phyloP scores from a whole-genome alignment of 1,284 basidiomycete genomes.

The Stygiomarasmius scandens region DNA sequence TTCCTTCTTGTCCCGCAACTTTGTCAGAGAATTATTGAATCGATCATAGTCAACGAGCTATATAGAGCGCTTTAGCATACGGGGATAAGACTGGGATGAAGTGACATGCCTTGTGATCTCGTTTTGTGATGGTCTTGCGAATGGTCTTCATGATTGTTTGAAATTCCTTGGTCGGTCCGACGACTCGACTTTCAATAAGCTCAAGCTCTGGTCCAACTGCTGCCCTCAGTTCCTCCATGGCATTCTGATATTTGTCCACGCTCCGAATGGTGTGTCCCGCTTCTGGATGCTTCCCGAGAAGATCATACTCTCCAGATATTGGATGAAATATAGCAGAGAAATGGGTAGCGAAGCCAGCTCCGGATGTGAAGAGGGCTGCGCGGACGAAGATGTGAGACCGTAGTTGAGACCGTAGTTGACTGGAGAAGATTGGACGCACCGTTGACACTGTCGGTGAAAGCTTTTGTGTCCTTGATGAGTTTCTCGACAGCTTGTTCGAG shows the following conservation, averaged over 20 bases:
- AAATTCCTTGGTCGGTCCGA: conserved; percentile 88
- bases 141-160: conserved; percentile 87
- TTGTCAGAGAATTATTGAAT: conserved; percentile 93
- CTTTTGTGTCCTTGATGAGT: conserved; percentile 88
- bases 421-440: conserved; percentile 47
- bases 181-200: conserved; percentile 88
- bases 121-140: conserved; percentile 93
- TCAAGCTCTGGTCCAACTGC: conserved; percentile 91
- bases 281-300: conserved; percentile 80
- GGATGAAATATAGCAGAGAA: conserved; percentile 83
- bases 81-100: conserved; percentile 2
- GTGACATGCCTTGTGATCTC: conserved; percentile 86
- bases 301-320: conserved; percentile 80
- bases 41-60: conserved; percentile 94
- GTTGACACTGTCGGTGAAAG: conserved; percentile 83
- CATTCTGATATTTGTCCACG: conserved; percentile 69
- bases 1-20: conserved; percentile 96
- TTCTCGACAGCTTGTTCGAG: conserved; percentile 88
- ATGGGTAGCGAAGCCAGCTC: conserved; percentile 76
- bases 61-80: conserved; percentile 4
- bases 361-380: conserved; percentile 80
- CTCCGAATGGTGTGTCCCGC: conserved; percentile 80
- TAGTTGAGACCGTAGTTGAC: neutral
- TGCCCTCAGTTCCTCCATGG: conserved; percentile 83
- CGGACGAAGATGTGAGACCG: neutral